Conservation (phyloP, 2,329 filamentous ascomycete genomes). For the Lachnellula willkommii region DNA sequence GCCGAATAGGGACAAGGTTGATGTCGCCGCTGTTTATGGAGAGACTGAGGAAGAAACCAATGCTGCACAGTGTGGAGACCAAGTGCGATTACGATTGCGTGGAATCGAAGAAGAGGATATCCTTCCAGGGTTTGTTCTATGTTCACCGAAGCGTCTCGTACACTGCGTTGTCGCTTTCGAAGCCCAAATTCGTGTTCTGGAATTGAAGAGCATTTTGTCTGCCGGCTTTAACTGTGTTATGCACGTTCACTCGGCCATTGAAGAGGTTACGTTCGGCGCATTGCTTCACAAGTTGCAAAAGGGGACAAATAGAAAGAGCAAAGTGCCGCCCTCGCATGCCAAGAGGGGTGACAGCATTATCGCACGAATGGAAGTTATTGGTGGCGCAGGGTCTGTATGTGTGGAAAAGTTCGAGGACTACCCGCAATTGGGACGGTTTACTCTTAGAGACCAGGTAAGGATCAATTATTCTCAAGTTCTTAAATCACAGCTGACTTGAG, state of each 20-base stretch:
- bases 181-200: constrained; percentile 91
- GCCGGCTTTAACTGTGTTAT: constrained; percentile 97
- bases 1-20: constrained; percentile 81
- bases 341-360: constrained; percentile 81
- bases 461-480: constrained; percentile 23
- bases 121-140: constrained; percentile 89
- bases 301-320: constrained; percentile 88
- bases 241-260: constrained; percentile 94
- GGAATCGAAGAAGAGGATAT: constrained; percentile 98
- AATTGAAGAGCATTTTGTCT: constrained; percentile 88
- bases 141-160: constrained; percentile 87
- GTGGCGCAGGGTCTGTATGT: constrained; percentile 80
- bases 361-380: constrained; percentile 80
- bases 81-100: constrained; percentile 85
- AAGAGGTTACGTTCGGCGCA: constrained; percentile 88
- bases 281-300: constrained; percentile 94
- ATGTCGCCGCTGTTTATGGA: constrained; percentile 81
- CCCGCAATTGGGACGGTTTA: constrained; percentile 87
- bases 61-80: constrained; percentile 83
- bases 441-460: constrained; percentile 74
- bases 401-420: constrained; percentile 95
- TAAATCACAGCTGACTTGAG: constrained; percentile 20
- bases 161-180: constrained; percentile 88
- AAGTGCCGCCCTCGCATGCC: constrained; percentile 86
- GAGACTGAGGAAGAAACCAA: constrained; percentile 91